These are phyloP conservation scores for Fusarium chlamydosporum DNA, from an alignment of 2,329 filamentous ascomycete genomes.

Conservation along the genomic window DNA sequence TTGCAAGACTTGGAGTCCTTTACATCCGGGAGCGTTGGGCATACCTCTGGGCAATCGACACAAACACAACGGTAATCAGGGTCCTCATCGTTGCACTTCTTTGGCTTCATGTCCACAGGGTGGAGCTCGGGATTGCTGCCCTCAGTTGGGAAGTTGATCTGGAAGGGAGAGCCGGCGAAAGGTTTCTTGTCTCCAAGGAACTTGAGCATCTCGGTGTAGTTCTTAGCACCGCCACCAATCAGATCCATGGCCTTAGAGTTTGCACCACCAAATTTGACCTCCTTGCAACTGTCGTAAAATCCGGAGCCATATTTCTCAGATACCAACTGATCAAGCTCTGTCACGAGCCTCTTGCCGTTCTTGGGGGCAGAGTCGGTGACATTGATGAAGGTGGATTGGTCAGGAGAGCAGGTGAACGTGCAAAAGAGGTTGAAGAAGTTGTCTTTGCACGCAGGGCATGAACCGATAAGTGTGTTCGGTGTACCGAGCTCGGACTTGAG, in stretches of 20 bases:
- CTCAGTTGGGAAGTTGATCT: conserved; percentile 88
- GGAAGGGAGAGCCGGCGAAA: conserved; percentile 89
- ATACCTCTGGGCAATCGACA: conserved; percentile 90
- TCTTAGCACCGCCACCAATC: conserved; percentile 94
- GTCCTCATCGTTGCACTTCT: conserved; percentile 91
- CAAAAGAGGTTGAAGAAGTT: conserved; percentile 99
- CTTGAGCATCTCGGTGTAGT: conserved; percentile 87
- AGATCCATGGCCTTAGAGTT: conserved; percentile 95
- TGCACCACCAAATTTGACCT: conserved; percentile 97
- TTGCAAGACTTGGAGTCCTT: conserved; percentile 78
- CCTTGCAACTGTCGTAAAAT: conserved; percentile 98
- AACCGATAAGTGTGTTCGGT: conserved; percentile 89
- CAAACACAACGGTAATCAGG: conserved; percentile 90
- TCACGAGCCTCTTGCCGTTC: conserved; percentile 75
- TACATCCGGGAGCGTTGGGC: conserved; percentile 85
- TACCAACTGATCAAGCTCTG: conserved; percentile 90
- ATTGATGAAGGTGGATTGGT: conserved; percentile 96
- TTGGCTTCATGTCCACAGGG: conserved; percentile 78
- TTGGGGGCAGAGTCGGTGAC: conserved; percentile 81
- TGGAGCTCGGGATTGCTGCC: conserved; percentile 78
- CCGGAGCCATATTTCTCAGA: conserved; percentile 86
- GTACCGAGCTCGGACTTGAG: conserved; percentile 88
- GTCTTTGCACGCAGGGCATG: conserved; percentile 95
- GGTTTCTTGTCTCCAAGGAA: conserved; percentile 94
- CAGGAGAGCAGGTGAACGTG: conserved; percentile 96